These are phyloP conservation scores for Macrolepiota dolichaula DNA, from an alignment of 768 basidiomycete species.

Conservation along the genomic window DNA sequence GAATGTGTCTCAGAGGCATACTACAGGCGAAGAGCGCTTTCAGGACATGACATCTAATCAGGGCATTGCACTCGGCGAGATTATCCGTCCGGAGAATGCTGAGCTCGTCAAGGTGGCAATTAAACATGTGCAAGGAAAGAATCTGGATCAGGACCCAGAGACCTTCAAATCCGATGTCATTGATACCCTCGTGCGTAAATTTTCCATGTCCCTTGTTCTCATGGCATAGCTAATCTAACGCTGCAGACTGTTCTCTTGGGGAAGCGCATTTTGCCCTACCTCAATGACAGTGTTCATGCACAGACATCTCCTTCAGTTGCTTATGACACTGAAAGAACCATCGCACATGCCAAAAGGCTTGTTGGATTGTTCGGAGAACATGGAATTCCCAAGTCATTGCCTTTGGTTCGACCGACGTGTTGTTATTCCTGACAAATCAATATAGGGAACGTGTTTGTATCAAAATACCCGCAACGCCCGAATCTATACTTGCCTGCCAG, in stretches of 20 bases:
- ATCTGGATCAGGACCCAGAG: constrained; percentile 14
- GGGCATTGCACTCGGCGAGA: constrained; percentile 37
- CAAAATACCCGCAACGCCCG: constrained; percentile 56
- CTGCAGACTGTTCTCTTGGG: constrained; percentile 41
- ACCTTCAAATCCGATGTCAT: constrained; percentile 30
- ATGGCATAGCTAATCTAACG: neutral
- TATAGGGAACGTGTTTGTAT: constrained; percentile 47
- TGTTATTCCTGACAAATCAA: neutral
- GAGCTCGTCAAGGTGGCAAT: constrained; percentile 31
- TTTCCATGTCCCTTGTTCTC: too few relatives aligned
- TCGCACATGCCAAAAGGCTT: constrained; percentile 39
- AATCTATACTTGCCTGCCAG: constrained; percentile 47
- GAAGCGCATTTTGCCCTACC: constrained; percentile 37
- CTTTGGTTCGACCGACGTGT: neutral
- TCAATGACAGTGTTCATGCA: constrained; percentile 40
- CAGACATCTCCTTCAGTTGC: constrained; percentile 42
- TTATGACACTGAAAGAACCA: constrained; percentile 36
- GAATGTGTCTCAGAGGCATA: constrained; percentile 31
- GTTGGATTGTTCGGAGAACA: constrained; percentile 37
- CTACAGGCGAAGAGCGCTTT: constrained; percentile 24
- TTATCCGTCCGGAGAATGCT: constrained; percentile 26
- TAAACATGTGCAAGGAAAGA: constrained; percentile 20
- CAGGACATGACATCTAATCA: constrained; percentile 51
- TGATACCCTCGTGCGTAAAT: constrained; percentile 32
- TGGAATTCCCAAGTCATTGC: constrained; percentile 36